These are phyloP conservation scores for Tuber brumale DNA, from an alignment of 495 filamentous ascomycete genomes.

Conservation along the genomic window DNA sequence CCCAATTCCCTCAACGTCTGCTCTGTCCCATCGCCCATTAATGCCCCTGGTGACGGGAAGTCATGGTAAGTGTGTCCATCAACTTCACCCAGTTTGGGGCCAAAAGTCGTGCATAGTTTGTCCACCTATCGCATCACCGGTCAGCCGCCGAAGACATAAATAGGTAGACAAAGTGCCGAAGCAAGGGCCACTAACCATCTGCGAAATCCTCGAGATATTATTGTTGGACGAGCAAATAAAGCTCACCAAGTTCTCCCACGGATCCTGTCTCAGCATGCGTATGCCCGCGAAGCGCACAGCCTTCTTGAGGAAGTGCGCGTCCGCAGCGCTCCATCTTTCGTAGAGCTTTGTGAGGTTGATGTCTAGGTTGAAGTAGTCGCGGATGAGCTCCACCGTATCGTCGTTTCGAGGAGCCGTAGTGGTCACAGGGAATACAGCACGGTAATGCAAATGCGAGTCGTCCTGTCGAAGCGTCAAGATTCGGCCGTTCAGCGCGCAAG, in stretches of 20 bases:
- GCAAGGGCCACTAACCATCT: constrained; percentile 60
- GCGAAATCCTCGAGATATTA: constrained; percentile 87
- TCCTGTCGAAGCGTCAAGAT: constrained; percentile 83
- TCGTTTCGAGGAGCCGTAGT: constrained; percentile 48
- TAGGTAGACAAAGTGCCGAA: neutral
- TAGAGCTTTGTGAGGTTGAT: constrained; percentile 71
- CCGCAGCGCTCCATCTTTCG: constrained; percentile 73
- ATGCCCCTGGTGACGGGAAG: constrained; percentile 68
- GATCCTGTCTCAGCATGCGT: constrained; percentile 88
- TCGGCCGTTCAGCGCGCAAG: constrained; percentile 76
- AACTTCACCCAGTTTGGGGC: constrained; percentile 64
- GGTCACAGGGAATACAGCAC: constrained; percentile 50
- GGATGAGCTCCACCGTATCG: constrained; percentile 60
- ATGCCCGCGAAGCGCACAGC: constrained; percentile 84
- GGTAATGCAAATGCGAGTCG: constrained; percentile 70
- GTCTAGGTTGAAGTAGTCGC: constrained; percentile 74
- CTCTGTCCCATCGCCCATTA: constrained; percentile 66
- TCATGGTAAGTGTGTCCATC: constrained; percentile 71
- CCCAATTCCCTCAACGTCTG: constrained; percentile 70
- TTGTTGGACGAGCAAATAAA: constrained; percentile 99
- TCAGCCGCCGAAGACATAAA: neutral
- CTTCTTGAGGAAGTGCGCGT: constrained; percentile 83
- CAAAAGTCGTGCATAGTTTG: constrained; percentile 83
- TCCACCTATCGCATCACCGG: constrained; percentile 51
- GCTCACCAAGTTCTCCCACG: constrained; percentile 87